These are phyloP conservation scores for Aspergillus latus DNA, from an alignment of 2,329 filamentous ascomycete genomes.

Conservation along the genomic window DNA sequence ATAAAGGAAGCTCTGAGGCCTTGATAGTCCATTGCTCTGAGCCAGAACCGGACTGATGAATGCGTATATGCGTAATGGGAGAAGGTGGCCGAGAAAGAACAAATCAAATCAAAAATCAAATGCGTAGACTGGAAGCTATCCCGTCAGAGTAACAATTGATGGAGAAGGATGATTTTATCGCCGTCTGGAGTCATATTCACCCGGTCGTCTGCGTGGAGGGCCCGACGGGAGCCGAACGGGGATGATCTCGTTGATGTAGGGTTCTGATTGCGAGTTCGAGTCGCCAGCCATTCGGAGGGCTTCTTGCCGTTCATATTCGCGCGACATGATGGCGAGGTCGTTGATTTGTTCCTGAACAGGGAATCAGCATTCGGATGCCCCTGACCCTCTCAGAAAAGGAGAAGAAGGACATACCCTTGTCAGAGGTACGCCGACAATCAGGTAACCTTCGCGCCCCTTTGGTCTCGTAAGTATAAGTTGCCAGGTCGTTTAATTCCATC, in stretches of 20 bases:
- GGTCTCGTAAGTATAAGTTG: slow-evolving; percentile 18
- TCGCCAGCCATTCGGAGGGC: slow-evolving; percentile 45
- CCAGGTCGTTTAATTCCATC: slow-evolving; percentile 23
- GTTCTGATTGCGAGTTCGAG: slow-evolving; percentile 29
- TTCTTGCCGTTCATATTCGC: slow-evolving; percentile 50
- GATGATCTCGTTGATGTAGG: slow-evolving; percentile 47
- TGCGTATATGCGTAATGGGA: background rate
- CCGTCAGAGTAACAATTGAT: background rate
- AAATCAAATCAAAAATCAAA: background rate
- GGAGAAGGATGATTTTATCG: background rate
- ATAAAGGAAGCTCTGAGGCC: too few species aligned
- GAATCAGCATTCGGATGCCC: slow-evolving; percentile 13
- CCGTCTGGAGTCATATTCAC: slow-evolving; percentile 32
- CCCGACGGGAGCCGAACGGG: slow-evolving; percentile 32
- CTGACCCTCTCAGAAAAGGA: background rate
- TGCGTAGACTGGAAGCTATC: background rate
- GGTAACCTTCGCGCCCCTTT: slow-evolving; percentile 51
- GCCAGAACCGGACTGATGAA: background rate
- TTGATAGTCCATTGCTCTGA: too few species aligned
- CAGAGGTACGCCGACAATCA: slow-evolving; percentile 47
- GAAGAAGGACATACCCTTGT: slow-evolving; percentile 40
- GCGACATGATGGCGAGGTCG: slow-evolving; percentile 48
- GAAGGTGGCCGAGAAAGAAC: background rate
- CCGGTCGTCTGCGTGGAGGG: slow-evolving; percentile 29
- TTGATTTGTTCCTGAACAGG: slow-evolving; percentile 49